Evolutionary conservation across 2,329 filamentous ascomycete genomes (phyloP), one percentile per base, ranked within the genome.

Genomic region (Trichoderma sp.): DNA sequence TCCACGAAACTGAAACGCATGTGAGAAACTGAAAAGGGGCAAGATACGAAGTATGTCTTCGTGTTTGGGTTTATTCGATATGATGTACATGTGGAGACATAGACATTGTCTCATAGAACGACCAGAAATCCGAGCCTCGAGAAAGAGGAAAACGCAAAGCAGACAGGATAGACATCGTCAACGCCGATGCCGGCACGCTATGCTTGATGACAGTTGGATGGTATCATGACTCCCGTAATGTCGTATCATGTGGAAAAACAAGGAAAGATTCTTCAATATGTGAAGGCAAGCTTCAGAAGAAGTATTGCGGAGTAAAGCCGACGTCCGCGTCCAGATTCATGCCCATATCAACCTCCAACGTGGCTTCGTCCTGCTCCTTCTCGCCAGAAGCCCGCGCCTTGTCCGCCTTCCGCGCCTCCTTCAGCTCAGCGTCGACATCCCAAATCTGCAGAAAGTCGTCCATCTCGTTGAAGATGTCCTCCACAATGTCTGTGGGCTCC

Each of bases 391-490:
- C 24, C 66, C 15, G 52, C 21, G 39, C 17, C 51, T 57, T 43
- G 55, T 60, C 65, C 24, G 64, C 45, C 67, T 69, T 72, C 7
- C 72, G 71, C 9, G 71, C 73, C 63, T 73, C 66, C 0, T 74
- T 72, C 9, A 81, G 70, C 63, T 81, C 78, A 1, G 67, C 69
- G 44, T 77, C 76, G 47, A 78, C 70, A 55, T 78, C 70, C 74
- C 73, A 78, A 15, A 71, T 67, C 58, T 76, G 70, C 48, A 77
- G 68, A 55, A 77, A 72, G 52, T 76, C 76, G 34, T 72, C 72
- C 71, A 78, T 76, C 59, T 77, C 76, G 12, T 72, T 70, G 63
- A 78, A 74, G 51, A 78, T 70, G 43, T 78, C 76, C 39, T 78
- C 75, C 3, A 77, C 73, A 68, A 77, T 71, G 57, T 78, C 75